Conservation (phyloP, 1,284 basidiomycete genomes). For the Trametes polyzona region DNA sequence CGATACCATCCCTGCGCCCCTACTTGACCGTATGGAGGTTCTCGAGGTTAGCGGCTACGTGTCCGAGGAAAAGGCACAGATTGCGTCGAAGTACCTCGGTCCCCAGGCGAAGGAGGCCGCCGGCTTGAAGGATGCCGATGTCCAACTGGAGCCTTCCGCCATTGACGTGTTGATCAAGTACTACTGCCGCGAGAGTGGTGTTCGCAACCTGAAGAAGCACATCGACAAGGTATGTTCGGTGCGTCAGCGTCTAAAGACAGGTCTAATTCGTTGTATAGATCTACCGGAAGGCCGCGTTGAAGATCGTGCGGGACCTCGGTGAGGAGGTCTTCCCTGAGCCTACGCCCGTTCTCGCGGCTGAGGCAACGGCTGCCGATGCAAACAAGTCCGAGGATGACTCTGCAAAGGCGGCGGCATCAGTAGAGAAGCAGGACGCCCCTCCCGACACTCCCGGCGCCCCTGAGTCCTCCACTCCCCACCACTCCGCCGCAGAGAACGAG, state of each 20-base stretch:
- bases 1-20: slow-evolving; percentile 94
- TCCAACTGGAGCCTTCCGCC: slow-evolving; percentile 75
- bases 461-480: slow-evolving; percentile 32
- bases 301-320: slow-evolving; percentile 90
- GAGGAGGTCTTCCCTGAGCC: slow-evolving; percentile 86
- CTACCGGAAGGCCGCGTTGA: slow-evolving; percentile 95
- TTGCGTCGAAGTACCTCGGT: slow-evolving; percentile 90
- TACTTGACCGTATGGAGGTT: slow-evolving; percentile 97
- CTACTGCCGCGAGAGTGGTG: slow-evolving; percentile 97
- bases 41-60: slow-evolving; percentile 97
- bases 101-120: slow-evolving; percentile 94
- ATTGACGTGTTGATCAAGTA: slow-evolving; percentile 94
- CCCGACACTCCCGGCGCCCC: slow-evolving; percentile 40
- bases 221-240: slow-evolving; percentile 80
- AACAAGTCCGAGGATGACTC: slow-evolving; percentile 36
- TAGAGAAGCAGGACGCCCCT: slow-evolving; percentile 45
- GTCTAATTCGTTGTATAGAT: slow-evolving; percentile 61
- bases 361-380: slow-evolving; percentile 31
- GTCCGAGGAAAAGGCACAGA: slow-evolving; percentile 93
- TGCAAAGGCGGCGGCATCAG: slow-evolving; percentile 34
- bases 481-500: slow-evolving; percentile 29
- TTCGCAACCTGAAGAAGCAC: slow-evolving; percentile 93
- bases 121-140: slow-evolving; percentile 85
- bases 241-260: not conserved
- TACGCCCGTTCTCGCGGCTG: not conserved